Evolutionary conservation across 257 asterid genomes (phyloP).

Genomic region (Gentiana dahurica): DNA sequence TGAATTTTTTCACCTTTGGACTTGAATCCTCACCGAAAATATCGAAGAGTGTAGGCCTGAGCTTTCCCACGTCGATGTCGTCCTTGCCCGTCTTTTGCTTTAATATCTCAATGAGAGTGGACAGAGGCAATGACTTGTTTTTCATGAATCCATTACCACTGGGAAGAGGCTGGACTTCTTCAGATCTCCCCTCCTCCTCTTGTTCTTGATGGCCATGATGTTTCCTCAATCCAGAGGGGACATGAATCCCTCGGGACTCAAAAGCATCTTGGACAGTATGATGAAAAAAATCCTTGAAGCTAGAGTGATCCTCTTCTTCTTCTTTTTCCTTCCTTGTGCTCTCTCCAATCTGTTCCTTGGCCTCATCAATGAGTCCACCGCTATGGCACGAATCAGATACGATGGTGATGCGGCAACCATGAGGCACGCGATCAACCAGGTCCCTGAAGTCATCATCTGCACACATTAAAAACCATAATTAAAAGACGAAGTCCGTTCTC

Average conservation of each 20-base stretch:
- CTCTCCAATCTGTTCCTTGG: conserved; percentile 94
- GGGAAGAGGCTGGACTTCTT: conserved; percentile 11
- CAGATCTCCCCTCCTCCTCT: conserved; percentile 23
- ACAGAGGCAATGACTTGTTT: conserved; percentile 71
- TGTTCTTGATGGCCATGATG: conserved; percentile 29
- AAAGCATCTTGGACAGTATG: conserved; percentile 52
- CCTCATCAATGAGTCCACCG: conserved; percentile 83
- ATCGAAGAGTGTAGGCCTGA: conserved; percentile 80
- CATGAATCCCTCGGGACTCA: conserved; percentile 63
- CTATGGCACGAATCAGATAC: conserved; percentile 99
- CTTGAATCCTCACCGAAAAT: conserved; percentile 85
- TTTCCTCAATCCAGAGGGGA: conserved; percentile 25
- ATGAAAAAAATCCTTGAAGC: conserved; percentile 60
- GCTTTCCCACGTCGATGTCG: conserved; percentile 83
- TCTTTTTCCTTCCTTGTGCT: conserved; percentile 30
- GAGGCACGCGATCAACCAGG: conserved; percentile 74
- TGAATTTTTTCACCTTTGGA: conserved; percentile 94
- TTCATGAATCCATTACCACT: conserved; percentile 21
- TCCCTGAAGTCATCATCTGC: conserved; percentile 96
- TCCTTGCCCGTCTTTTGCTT: conserved; percentile 90
- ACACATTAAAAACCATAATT: neutral
- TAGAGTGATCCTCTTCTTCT: conserved; percentile 24
- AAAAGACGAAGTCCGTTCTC: neutral
- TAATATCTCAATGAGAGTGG: conserved; percentile 74
- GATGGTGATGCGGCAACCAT: conserved; percentile 75